phyloP scores from a whole-genome alignment of 2,329 filamentous ascomycete genomes.

The Verticillium nubilum region DNA sequence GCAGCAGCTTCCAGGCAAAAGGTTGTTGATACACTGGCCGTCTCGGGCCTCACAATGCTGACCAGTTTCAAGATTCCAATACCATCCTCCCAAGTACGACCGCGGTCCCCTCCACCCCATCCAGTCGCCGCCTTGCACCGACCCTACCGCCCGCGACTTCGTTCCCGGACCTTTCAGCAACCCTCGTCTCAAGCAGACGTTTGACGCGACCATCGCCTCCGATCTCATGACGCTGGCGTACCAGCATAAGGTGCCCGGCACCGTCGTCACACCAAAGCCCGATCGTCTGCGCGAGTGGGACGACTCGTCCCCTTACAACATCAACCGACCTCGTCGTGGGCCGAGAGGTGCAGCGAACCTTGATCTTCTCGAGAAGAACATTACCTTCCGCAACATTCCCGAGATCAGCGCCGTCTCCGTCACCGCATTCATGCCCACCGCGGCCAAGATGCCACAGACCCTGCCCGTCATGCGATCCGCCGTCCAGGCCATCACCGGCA shows the following conservation, averaged over 20 bases:
- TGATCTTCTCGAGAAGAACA: constrained; percentile 64
- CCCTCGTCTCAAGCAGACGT: constrained; percentile 85
- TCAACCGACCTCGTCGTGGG: constrained; percentile 78
- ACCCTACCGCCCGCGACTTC: constrained; percentile 83
- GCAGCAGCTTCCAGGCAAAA: constrained; percentile 37
- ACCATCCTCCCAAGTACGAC: constrained; percentile 89
- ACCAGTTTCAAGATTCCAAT: constrained; percentile 65
- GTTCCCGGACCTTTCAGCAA: constrained; percentile 85
- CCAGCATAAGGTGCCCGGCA: constrained; percentile 77
- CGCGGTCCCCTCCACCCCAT: constrained; percentile 90
- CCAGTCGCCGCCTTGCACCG: constrained; percentile 79
- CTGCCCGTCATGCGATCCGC: constrained; percentile 80
- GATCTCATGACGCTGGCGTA: constrained; percentile 90
- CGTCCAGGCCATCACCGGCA: constrained; percentile 79
- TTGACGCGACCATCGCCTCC: constrained; percentile 75
- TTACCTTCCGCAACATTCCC: constrained; percentile 81
- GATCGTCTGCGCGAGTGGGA: constrained; percentile 81
- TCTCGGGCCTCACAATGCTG: constrained; percentile 18
- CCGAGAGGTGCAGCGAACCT: constrained; percentile 75
- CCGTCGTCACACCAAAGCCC: constrained; percentile 41
- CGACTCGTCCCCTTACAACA: constrained; percentile 87
- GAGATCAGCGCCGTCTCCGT: constrained; percentile 76
- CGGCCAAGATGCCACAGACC: constrained; percentile 65
- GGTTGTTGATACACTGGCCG: constrained; percentile 28
- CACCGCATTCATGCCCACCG: constrained; percentile 67